Conservation (phyloP, 2,329 filamentous ascomycete species). For the Gremmenia infestans region DNA sequence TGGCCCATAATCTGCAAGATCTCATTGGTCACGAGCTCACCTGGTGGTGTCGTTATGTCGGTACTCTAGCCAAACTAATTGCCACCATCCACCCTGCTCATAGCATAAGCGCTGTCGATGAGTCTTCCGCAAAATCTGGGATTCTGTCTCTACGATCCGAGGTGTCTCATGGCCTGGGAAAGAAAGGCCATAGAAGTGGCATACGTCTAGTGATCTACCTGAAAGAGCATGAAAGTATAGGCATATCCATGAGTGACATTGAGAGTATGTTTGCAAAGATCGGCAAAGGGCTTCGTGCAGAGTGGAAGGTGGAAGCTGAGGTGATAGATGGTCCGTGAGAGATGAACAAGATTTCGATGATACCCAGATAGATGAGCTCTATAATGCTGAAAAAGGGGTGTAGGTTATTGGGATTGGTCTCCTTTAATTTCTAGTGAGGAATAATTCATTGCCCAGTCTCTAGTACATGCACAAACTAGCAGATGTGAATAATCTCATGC, state of each 20-base stretch:
- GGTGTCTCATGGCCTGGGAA: constrained; percentile 12
- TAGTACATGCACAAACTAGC: no score
- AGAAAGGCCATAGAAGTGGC: constrained; percentile 20
- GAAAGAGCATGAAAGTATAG: constrained; percentile 2
- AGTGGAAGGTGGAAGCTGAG: constrained; percentile 25
- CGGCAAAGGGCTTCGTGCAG: constrained; percentile 49
- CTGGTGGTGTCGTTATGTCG: constrained; percentile 32
- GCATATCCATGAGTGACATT: constrained; percentile 22
- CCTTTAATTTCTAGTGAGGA: no score
- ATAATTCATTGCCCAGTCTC: no score
- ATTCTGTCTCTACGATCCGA: neutral
- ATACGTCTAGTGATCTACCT: neutral
- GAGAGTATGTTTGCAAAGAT: constrained; percentile 42
- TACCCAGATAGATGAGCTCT: neutral
- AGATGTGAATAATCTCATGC: no score
- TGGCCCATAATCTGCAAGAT: constrained; percentile 20
- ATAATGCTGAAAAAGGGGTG: no score
- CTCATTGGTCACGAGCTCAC: constrained; percentile 23
- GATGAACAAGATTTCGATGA: neutral
- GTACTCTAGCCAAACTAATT: constrained; percentile 19
- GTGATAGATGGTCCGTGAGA: neutral
- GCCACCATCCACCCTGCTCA: constrained; percentile 16
- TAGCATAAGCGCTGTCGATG: constrained; percentile 4
- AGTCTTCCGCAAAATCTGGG: neutral
- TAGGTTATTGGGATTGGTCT: no score